Evolutionary conservation across 2,329 filamentous ascomycete species (phyloP).

Genomic region (Calonectria montana): DNA sequence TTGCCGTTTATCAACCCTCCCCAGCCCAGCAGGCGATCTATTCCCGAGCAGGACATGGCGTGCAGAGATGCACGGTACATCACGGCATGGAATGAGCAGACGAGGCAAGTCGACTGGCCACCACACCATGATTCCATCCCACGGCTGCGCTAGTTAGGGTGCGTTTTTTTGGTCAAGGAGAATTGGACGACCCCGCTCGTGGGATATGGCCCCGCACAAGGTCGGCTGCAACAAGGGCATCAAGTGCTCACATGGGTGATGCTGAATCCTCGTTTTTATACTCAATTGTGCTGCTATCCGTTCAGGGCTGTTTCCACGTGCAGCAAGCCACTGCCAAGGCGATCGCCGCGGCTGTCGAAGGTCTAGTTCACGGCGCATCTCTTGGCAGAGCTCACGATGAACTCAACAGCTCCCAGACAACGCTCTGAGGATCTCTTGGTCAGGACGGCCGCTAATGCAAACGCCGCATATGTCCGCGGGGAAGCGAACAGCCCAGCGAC

Average conservation of each 20-base stretch:
- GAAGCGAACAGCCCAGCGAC: neutral
- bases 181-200: conserved; percentile 11
- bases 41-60: conserved; percentile 4
- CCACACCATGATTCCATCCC: conserved; percentile 3
- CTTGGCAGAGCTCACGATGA: neutral
- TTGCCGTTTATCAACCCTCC: neutral
- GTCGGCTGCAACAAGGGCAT: neutral
- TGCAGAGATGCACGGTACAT: neutral
- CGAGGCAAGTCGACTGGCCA: conserved; percentile 1
- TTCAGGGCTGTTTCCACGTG: neutral
- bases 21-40: neutral
- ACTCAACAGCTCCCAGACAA: neutral
- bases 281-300: neutral
- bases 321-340: neutral
- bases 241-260: conserved; percentile 1
- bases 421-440: neutral
- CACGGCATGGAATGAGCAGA: neutral
- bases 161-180: conserved; percentile 15
- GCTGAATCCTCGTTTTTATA: neutral
- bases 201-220: conserved; percentile 6
- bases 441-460: conserved; percentile 9
- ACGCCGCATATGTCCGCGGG: conserved; percentile 1
- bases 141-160: neutral
- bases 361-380: neutral
- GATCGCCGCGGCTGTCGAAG: neutral